Evolutionary conservation across 768 basidiomycete genomes (phyloP).

Genomic region (Pleurotus tuoliensis): DNA sequence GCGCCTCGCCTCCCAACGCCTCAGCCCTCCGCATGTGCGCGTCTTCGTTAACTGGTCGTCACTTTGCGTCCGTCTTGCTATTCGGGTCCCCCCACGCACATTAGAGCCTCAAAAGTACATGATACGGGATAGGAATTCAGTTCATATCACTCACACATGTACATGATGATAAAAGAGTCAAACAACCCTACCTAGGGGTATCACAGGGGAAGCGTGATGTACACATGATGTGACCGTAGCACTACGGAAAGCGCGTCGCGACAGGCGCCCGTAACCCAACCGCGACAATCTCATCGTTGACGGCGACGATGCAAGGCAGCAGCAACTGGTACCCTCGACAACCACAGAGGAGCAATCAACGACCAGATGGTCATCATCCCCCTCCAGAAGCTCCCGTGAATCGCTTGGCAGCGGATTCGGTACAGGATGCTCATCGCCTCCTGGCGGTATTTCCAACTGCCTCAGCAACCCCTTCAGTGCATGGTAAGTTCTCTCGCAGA

Average conservation of each 20-base stretch:
- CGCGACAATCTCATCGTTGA: not conserved
- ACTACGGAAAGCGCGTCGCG: not conserved
- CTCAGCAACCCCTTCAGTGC: conserved; percentile 72
- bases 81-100: too few species aligned
- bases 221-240: too few species aligned
- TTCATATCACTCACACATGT: too few species aligned
- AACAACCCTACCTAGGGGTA: too few species aligned
- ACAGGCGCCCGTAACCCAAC: not conserved
- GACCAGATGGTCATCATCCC: not conserved
- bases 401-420: conserved; percentile 38
- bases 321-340: conserved; percentile 14
- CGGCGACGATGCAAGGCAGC: conserved; percentile 4
- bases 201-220: too few species aligned
- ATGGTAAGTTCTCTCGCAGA: conserved; percentile 42
- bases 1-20: too few species aligned
- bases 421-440: conserved; percentile 65
- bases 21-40: too few species aligned
- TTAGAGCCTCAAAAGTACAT: too few species aligned
- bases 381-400: conserved; percentile 8
- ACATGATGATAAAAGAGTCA: too few species aligned
- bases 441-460: conserved; percentile 69
- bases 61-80: too few species aligned
- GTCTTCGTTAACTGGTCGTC: too few species aligned
- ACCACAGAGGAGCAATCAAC: not conserved
- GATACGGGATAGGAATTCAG: too few species aligned